phyloP scores from a whole-genome alignment of 2,329 filamentous ascomycete species.

The Emmonsiellopsis sp. region DNA sequence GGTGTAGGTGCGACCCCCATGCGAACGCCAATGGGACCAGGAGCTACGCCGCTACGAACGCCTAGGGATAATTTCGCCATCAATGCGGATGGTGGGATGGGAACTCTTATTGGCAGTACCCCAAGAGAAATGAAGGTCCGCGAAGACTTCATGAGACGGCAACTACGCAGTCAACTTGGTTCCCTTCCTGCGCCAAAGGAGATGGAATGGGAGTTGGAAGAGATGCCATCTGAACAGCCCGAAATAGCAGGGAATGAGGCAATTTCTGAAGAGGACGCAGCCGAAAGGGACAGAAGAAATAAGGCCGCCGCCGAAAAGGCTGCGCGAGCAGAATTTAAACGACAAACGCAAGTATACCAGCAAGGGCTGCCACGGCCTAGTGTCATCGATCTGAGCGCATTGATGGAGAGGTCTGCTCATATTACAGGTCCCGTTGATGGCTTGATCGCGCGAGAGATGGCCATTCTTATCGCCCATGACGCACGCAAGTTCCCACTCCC shows the following conservation, averaged over 20 bases:
- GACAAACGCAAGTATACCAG: slow-evolving; percentile 89
- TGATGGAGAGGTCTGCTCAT: slow-evolving; percentile 56
- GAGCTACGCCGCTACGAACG: slow-evolving; percentile 77
- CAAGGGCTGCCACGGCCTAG: slow-evolving; percentile 68
- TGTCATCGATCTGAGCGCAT: slow-evolving; percentile 58
- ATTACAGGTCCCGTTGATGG: slow-evolving; percentile 56
- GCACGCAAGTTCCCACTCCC: slow-evolving; percentile 65
- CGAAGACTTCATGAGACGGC: slow-evolving; percentile 59
- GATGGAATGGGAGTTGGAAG: slow-evolving; percentile 84
- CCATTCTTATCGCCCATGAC: slow-evolving; percentile 73
- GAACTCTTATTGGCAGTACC: slow-evolving; percentile 63
- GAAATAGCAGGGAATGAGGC: slow-evolving; percentile 47
- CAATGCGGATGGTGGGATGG: slow-evolving; percentile 60
- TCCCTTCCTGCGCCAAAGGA: slow-evolving; percentile 87
- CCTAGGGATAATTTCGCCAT: slow-evolving; percentile 80
- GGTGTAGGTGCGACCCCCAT: slow-evolving; percentile 60
- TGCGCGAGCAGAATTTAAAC: slow-evolving; percentile 61
- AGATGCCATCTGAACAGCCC: slow-evolving; percentile 68
- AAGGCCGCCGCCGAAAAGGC: slow-evolving; percentile 53
- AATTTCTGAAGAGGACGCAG: slow-evolving; percentile 56
- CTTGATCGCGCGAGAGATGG: slow-evolving; percentile 68
- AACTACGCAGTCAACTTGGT: slow-evolving; percentile 57
- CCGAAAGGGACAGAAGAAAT: slow-evolving; percentile 65
- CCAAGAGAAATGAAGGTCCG: slow-evolving; percentile 65
- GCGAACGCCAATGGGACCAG: slow-evolving; percentile 51